Evolutionary conservation across 2,329 filamentous ascomycete genomes (phyloP), one percentile per base, ranked within the genome.

Genomic region (Trichoderma sp.): DNA sequence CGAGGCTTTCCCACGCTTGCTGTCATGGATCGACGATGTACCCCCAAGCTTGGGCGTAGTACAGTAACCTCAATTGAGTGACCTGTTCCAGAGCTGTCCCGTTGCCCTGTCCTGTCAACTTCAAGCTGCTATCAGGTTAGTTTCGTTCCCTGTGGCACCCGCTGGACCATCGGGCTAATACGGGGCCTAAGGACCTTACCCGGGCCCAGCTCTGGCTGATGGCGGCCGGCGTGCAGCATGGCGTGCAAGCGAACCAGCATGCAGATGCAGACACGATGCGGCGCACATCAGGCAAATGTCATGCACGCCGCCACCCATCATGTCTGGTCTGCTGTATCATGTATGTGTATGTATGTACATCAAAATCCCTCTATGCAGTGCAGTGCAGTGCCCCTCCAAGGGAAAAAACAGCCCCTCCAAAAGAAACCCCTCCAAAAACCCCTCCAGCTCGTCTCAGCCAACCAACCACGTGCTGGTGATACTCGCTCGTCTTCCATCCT

Each of bases 281-380:
- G 41, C 24, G 69, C 69, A 72, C 69, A 73, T 73, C 69, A 72
- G 69, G 69, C 69, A 56, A 64, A 65, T 73, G 69, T 56, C 38
- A 64, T 64, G 38, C 41, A 72, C 35, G 41, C 41, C 41, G 59
- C 59, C 35, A 38, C 64, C 64, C 35, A 41, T 50, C 45, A 53
- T 18, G 38, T 18, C 38, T 41, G 38, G 38, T 41, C 38, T 41
- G 38, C 38, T 41, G 38, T 41, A 41, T 18, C 45, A 50, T 50
- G 45, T 50, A 50, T 16, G 45, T n/a, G 45, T 21, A 9, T 50
- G 18, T n/a, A 18, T 50, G 18, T n/a, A 24, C 50, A 21, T 56
- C 50, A 56, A 24, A 59, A 69, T 31, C 60, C 60, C 60, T 63
- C 60, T 21, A 63, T 63, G 60, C 50, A 62, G 27, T 16, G 27